Evolutionary conservation across 2,329 filamentous ascomycete genomes (phyloP), one percentile per base, ranked within the genome.

Genomic region (Curvularia eragrostidis): DNA sequence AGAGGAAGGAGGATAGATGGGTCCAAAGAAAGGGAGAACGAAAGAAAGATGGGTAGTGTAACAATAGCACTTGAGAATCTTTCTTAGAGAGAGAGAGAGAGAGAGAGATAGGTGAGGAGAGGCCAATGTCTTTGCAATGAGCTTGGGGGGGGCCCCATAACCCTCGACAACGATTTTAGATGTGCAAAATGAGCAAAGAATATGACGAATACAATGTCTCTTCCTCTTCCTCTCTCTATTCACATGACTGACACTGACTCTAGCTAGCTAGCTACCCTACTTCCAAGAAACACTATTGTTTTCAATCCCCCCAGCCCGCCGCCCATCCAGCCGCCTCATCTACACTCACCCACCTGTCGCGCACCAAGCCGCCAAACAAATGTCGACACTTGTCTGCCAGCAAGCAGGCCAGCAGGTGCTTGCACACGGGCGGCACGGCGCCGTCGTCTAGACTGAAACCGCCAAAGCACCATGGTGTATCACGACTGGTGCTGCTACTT

Each of bases 331-430:
- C 92, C 75, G 91, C 82, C 75, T 94, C 91, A 63, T 89, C 87
- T 58, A 79, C 81, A 23, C 81, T 79, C 15, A 89, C 82, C 39
- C 71, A 69, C 67, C 79, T 81, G 65, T 85, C 82, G 56, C 84
- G 81, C 15, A 89, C 81, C 66, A 84, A 85, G 1, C 69, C 68
- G 4, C 81, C 83, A 64, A 95, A 83, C 26, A 87, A 74, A 3
- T 62, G 75, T 0, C 72, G 73, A 80, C 91, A 93, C 46, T 82
- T 81, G 73, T 91, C 88, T 5, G 83, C 88, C 54, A 98, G 75
- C 39, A 94, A 77, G 74, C 91, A 96, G 1, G 94, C 94, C 15
- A 98, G 83, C 5, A 98, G 77, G 77, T 99, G 94, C 78, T 97
- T 97, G 75, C 94, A 99, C 78, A 91, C 67, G 5, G 83, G 83